Evolutionary conservation across 139 green algal species (phyloP), one percentile per base, ranked within the genome.

Genomic region (Chlorella sp.): DNA sequence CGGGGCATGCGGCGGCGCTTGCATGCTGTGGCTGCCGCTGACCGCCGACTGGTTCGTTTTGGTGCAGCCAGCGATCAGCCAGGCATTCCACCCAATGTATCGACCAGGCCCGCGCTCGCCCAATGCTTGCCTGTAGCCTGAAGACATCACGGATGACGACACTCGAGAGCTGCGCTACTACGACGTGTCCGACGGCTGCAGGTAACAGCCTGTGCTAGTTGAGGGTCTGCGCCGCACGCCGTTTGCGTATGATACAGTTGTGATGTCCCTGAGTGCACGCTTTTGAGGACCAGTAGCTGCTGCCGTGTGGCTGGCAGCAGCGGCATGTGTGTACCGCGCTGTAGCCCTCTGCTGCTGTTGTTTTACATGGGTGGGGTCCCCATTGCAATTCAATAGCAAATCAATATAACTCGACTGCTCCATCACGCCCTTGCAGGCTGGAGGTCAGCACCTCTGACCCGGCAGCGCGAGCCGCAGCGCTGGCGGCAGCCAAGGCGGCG

Each of bases 121-220:
- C n/a, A n/a, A n/a, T n/a, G n/a, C n/a, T n/a, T 48, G 3, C 43
- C n/a, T 34, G 48, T 60, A 82, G 76, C 78, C 83, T 0, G 85
- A 89, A 76, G 78, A 89, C 67, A 80, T 89, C 46, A 89, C 76
- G 0, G 64, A 84, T 20, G 76, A 85, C 1, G 79, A 85, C 1
- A 64, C 17, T 0, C 40, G 69, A 5, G 85, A 89, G 69, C 85
- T 89, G 40, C 62, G 78, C 7, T 89, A 85, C 43, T 89, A 72
- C 40, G 79, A 81, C 43, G 64, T 79, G 7, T 43, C 24, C 2
- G 58, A 86, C 43, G 85, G 85, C 54, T 80, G 48, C 46, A 81
- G 81, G 81, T 85, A 19, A 11, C 46, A 19, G 46, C 11, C 8
- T 54, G 11, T 54, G 8, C 8, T 11, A 54, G 46, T 11, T 54